Percentiles rank a stretch among this genome's conserved stretches.
Conservation (phyloP, 2,329 filamentous ascomycete genomes). For the Colletotrichum eleusines region DNA sequence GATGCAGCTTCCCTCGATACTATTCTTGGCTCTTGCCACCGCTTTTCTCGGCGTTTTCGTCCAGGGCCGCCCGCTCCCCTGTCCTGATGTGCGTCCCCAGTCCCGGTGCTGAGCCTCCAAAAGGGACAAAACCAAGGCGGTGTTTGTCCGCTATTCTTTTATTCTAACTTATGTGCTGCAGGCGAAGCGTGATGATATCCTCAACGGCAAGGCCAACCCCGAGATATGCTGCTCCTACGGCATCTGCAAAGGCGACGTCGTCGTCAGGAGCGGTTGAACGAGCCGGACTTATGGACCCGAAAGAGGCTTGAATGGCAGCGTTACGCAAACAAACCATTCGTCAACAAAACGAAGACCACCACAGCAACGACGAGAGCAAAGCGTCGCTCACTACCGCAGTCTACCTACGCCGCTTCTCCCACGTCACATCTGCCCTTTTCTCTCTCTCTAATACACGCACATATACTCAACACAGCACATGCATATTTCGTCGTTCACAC, state of each 20-base stretch:
- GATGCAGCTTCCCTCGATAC: constrained; percentile 47
- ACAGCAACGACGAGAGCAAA: constrained; percentile 1
- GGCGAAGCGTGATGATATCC: constrained; percentile 57
- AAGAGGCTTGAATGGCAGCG: constrained; percentile 3
- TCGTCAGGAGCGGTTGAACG: constrained; percentile 57
- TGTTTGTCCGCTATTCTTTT: background rate
- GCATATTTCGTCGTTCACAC: constrained; percentile 7
- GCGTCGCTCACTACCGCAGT: background rate
- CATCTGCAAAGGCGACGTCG: constrained; percentile 62
- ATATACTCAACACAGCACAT: background rate
- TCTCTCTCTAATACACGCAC: background rate
- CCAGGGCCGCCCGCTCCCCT: constrained; percentile 53
- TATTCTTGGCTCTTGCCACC: constrained; percentile 44
- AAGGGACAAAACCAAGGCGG: background rate
- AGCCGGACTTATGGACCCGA: constrained; percentile 1
- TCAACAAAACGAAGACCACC: background rate
- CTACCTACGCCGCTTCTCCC: background rate
- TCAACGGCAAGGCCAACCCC: constrained; percentile 60
- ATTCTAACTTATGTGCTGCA: constrained; percentile 42
- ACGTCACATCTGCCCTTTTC: background rate
- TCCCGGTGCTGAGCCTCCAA: background rate
- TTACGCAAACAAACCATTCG: background rate
- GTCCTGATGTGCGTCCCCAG: constrained; percentile 52
- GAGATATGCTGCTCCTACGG: constrained; percentile 68
- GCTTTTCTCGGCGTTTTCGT: constrained; percentile 46